phyloP scores from a whole-genome alignment of 2,329 filamentous ascomycete genomes.

The Sporothrix variecibatus region DNA sequence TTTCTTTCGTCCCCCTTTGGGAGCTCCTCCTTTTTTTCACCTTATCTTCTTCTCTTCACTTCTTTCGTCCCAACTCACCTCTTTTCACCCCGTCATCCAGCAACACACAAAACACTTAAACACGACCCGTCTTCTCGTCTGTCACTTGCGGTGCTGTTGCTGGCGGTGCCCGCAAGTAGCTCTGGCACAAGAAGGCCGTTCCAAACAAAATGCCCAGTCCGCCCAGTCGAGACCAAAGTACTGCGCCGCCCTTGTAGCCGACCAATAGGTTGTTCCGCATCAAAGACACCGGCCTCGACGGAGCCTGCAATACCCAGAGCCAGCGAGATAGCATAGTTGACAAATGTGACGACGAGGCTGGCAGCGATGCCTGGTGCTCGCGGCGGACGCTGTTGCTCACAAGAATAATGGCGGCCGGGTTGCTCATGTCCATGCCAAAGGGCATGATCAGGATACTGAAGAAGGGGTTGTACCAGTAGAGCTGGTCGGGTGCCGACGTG shows the following conservation, averaged over 20 bases:
- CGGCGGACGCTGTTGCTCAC: conserved; percentile 55
- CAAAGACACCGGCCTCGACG: conserved; percentile 51
- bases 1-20: background rate
- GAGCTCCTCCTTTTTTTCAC: too few relatives aligned
- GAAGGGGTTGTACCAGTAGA: conserved; percentile 67
- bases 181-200: conserved; percentile 36
- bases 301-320: conserved; percentile 68
- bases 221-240: conserved; percentile 46
- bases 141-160: background rate
- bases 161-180: conserved; percentile 25
- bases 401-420: conserved; percentile 63
- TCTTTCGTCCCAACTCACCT: background rate
- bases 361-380: conserved; percentile 50
- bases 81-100: background rate
- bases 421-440: conserved; percentile 68
- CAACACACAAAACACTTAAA: background rate
- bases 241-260: conserved; percentile 43
- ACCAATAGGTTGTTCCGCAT: conserved; percentile 36
- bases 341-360: conserved; percentile 62
- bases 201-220: conserved; percentile 41
- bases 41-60: background rate
- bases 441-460: conserved; percentile 59
- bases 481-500: conserved; percentile 55
- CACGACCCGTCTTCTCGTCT: conserved; percentile 5
- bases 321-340: conserved; percentile 69